Conservation (phyloP, 306 rosid genomes). For the Fragaria nilgerrensis region DNA sequence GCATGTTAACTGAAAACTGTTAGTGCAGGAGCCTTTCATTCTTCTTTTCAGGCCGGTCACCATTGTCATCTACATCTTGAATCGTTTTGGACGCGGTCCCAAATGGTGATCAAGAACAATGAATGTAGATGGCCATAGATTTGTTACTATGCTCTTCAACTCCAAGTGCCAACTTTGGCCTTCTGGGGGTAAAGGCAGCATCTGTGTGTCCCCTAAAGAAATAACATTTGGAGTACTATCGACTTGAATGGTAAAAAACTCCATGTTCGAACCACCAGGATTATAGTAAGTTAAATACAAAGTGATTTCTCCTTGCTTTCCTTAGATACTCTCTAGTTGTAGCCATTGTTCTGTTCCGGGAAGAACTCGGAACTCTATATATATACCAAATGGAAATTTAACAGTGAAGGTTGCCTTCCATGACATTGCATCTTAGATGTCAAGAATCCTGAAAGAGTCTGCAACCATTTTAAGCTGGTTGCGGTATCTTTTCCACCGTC, state of each 20-base stretch:
- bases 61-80: neutral
- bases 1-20: neutral
- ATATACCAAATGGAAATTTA: conserved; percentile 5
- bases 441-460: conserved; percentile 80
- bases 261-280: neutral
- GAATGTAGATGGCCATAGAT: neutral
- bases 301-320: neutral
- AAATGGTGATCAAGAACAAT: neutral
- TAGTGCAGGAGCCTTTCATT: neutral
- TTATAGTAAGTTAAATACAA: neutral
- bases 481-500: conserved; percentile 83
- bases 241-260: neutral
- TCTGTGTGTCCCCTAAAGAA: neutral
- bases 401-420: neutral
- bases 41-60: neutral
- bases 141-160: neutral
- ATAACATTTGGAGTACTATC: neutral
- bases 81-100: neutral
- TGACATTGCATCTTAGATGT: conserved; percentile 43
- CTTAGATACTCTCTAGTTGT: neutral
- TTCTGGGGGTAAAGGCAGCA: neutral
- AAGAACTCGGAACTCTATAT: neutral
- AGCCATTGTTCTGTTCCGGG: neutral
- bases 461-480: conserved; percentile 86
- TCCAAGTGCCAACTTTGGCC: neutral